Base-by-base conservation (phyloP, 2,329 filamentous ascomycete genomes). In the Phialophora verrucosa region DNA sequence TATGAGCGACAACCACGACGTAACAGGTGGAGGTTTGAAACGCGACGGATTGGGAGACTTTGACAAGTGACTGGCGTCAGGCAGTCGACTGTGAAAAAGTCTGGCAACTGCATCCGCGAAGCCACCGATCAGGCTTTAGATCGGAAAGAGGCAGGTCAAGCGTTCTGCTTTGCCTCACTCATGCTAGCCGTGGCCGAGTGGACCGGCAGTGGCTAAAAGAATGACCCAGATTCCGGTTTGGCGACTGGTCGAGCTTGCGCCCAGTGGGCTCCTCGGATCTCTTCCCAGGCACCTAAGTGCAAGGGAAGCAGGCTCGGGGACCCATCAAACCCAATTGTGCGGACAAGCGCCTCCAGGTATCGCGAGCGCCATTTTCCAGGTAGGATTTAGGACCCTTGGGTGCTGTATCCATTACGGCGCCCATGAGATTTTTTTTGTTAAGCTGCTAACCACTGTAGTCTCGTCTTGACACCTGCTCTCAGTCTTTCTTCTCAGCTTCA, bases 111-210 rank as follows among this genome's bases (percentile, higher is more conserved):
- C 59, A 61, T 61, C 59, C 59, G 59, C 31, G 49, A 61, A 31
- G 20, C 47, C 44, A 50, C 32, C 20, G n/a, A 31, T 29, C 59
- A 42, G 50, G 27, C 62, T 54, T 44, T 29, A 55, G 49, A 50
- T 54, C 60, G 61, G 23, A 54, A 31, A 32, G 31, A 59, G 63
- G 61, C 27, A 32, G 55, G 27, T 63, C 62, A 63, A 59, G 60
- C 64, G 64, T 63, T 63, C 53, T 29, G 62, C 55, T 27, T 58
- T 59, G 35, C 47, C 50, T 17, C 57, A 60, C 32, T 14, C 23
- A 38, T 32, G 32, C 59, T 61, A 61, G 59, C 47, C 31, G 31
- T 31, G 49, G 10, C 59, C 59, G 31, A 20, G 38, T 61, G 32
- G 47, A 38, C 27, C 35, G 25, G 56, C 60, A 61, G 56, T 29